Conservation (phyloP, 2,329 filamentous ascomycete genomes). For the Ophiostoma ulmi region DNA sequence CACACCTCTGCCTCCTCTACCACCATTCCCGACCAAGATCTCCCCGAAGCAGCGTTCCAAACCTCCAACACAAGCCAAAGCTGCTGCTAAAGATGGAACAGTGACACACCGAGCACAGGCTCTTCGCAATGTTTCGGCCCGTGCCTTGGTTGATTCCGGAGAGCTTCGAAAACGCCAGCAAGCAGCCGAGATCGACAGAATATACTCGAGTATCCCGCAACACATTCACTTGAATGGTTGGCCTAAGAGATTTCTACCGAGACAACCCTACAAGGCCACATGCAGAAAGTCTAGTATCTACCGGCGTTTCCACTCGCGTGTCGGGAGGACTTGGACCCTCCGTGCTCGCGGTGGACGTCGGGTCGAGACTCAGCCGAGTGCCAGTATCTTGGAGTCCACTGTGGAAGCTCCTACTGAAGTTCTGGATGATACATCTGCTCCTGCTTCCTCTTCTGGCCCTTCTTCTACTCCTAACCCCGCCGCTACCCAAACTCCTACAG, state of each 20-base stretch:
- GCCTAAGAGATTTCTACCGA: neutral
- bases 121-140: neutral
- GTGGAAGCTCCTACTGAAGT: neutral
- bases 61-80: neutral
- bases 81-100: neutral
- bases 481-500: neutral
- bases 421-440: neutral
- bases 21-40: neutral
- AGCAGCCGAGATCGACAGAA: neutral
- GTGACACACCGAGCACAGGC: neutral
- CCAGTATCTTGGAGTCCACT: neutral
- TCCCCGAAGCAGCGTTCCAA: neutral
- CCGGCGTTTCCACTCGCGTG: neutral
- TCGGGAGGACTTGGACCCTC: neutral
- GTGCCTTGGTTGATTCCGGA: neutral
- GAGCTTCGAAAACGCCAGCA: neutral
- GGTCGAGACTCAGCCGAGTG: neutral
- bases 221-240: neutral
- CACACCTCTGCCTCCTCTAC: neutral
- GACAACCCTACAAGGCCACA: neutral
- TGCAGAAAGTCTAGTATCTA: neutral
- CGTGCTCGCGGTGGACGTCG: conserved; percentile 1
- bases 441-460: neutral
- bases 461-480: neutral
- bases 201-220: neutral